These are phyloP conservation scores for Tulasnella sp. DNA, from an alignment of 768 basidiomycete genomes.

Conservation along the genomic window DNA sequence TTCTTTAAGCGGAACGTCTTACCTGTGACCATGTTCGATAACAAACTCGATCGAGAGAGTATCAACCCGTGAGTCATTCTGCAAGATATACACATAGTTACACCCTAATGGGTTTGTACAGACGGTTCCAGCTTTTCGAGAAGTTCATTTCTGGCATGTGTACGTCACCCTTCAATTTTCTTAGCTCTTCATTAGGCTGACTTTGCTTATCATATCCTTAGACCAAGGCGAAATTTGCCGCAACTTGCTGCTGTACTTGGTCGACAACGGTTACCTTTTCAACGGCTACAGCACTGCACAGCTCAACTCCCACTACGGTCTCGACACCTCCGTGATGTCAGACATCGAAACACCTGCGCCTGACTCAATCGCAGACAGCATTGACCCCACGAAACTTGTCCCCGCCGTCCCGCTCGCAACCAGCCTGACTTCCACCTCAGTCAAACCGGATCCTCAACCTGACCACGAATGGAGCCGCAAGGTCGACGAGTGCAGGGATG, in stretches of 20 bases:
- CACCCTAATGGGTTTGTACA: constrained; percentile 33
- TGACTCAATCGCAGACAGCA: constrained; percentile 26
- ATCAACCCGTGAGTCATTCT: constrained; percentile 74
- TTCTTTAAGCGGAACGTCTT: constrained; percentile 69
- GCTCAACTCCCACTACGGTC: constrained; percentile 89
- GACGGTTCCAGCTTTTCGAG: constrained; percentile 86
- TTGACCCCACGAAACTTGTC: constrained; percentile 27
- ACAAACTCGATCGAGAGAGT: constrained; percentile 86
- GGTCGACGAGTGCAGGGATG: constrained; percentile 25
- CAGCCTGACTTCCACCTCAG: constrained; percentile 37
- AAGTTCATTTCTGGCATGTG: constrained; percentile 99
- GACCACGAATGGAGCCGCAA: constrained; percentile 32
- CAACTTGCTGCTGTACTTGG: constrained; percentile 64
- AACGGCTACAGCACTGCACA: constrained; percentile 68
- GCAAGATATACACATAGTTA: neutral
- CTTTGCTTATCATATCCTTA: constrained; percentile 31
- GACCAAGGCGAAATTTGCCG: constrained; percentile 92
- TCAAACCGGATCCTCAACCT: constrained; percentile 35
- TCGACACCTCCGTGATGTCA: constrained; percentile 93
- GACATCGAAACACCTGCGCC: constrained; percentile 65
- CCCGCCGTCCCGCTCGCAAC: constrained; percentile 39
- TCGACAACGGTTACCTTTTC: constrained; percentile 62
- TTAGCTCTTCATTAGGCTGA: neutral
- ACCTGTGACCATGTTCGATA: constrained; percentile 88
- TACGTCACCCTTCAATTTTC: constrained; percentile 33